Evolutionary conservation across 345 rosid genomes (phyloP).

Genomic region (Gossypium rotundifolium): DNA sequence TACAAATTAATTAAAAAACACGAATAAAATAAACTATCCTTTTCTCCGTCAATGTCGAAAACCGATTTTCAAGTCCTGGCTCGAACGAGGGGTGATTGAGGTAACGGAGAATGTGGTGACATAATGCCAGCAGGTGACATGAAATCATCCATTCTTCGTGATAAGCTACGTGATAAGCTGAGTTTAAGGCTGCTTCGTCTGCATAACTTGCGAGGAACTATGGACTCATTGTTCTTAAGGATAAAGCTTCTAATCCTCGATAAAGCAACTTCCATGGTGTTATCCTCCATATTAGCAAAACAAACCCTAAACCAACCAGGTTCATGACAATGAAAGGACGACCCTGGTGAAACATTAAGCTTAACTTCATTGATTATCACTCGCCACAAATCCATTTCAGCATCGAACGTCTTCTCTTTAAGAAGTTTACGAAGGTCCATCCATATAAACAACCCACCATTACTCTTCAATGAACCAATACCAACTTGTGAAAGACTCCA

Average conservation of each 20-base stretch:
- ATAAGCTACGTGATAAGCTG: constrained; percentile 47
- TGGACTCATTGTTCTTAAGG: constrained; percentile 32
- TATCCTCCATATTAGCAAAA: constrained; percentile 81
- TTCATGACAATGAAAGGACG: constrained; percentile 73
- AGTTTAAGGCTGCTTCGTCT: constrained; percentile 63
- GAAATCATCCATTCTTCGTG: constrained; percentile 50
- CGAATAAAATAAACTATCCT: background rate
- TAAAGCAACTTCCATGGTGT: constrained; percentile 66
- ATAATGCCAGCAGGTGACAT: constrained; percentile 22
- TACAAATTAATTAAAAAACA: background rate
- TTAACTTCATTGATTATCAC: constrained; percentile 71
- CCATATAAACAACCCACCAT: constrained; percentile 76
- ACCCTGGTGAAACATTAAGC: constrained; percentile 85
- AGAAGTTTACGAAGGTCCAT: constrained; percentile 68
- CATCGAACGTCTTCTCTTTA: constrained; percentile 41
- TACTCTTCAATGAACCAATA: constrained; percentile 56
- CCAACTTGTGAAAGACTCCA: constrained; percentile 47
- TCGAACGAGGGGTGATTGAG: constrained; percentile 77
- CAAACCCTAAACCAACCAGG: constrained; percentile 96
- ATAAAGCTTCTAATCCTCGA: constrained; percentile 52
- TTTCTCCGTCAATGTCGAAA: background rate
- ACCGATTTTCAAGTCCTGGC: constrained; percentile 33
- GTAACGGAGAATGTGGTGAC: constrained; percentile 68
- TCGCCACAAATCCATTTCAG: constrained; percentile 57
- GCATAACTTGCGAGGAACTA: constrained; percentile 36